Conservation (phyloP, 768 basidiomycete species). For the Royoungia palumana region DNA sequence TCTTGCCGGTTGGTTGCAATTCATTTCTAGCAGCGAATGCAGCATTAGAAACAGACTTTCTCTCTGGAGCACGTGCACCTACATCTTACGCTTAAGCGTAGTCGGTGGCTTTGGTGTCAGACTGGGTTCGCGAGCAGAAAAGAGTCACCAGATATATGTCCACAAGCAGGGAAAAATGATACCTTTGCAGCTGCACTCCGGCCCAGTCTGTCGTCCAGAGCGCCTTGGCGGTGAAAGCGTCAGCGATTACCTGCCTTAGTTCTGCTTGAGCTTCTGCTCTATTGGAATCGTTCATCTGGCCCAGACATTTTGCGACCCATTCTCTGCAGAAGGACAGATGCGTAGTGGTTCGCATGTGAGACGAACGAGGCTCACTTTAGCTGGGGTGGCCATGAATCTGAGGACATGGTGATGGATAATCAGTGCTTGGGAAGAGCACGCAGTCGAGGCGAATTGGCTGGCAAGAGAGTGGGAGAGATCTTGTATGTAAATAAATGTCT, state of each 20-base stretch:
- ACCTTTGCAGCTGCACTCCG: constrained; percentile 86
- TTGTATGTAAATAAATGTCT: constrained; percentile 9
- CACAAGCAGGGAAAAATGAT: constrained; percentile 2
- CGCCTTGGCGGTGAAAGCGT: constrained; percentile 79
- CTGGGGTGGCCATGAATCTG: constrained; percentile 78
- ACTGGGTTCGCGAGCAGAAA: constrained; percentile 32
- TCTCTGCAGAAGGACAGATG: constrained; percentile 51
- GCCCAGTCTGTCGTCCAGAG: constrained; percentile 96
- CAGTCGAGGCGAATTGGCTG: not conserved
- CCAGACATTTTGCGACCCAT: constrained; percentile 93
- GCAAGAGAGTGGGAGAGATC: not conserved
- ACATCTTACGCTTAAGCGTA: constrained; percentile 71
- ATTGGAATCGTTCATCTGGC: constrained; percentile 87
- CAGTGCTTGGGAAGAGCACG: not conserved
- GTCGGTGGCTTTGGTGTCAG: constrained; percentile 58
- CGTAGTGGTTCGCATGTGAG: not conserved
- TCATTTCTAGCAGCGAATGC: constrained; percentile 35
- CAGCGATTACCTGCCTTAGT: constrained; percentile 94
- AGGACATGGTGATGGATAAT: constrained; percentile 48
- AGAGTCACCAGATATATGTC: constrained; percentile 16
- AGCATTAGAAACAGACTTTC: constrained; percentile 8
- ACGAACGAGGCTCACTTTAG: constrained; percentile 53
- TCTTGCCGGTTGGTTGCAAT: constrained; percentile 47
- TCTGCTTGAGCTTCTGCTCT: constrained; percentile 87
- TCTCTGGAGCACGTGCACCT: constrained; percentile 16